These are phyloP conservation scores for Podospora conica DNA, from an alignment of 495 filamentous ascomycete species.

Conservation along the genomic window DNA sequence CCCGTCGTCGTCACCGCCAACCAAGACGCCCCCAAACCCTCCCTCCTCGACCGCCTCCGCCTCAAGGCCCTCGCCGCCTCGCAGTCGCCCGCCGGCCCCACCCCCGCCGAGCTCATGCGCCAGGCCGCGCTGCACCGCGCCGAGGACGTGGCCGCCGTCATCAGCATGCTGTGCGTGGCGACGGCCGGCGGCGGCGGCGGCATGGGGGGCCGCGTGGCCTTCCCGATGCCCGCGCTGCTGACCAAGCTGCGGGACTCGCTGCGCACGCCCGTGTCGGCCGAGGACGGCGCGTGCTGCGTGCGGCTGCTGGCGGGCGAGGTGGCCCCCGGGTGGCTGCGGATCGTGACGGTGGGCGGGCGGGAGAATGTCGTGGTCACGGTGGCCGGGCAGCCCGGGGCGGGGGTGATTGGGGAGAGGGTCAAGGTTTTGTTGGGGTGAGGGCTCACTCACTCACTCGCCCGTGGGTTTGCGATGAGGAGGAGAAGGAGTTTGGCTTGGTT, in stretches of 20 bases:
- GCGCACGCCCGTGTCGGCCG: conserved; percentile 52
- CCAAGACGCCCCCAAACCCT: conserved; percentile 34
- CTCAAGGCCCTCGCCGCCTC: conserved; percentile 48
- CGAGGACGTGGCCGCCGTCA: conserved; percentile 53
- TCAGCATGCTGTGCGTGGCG: conserved; percentile 51
- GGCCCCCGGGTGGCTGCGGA: conserved; percentile 54
- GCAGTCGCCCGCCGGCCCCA: conserved; percentile 33
- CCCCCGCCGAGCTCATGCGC: conserved; percentile 46
- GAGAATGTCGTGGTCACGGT: conserved; percentile 54
- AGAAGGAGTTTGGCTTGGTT: too few species aligned
- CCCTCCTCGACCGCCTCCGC: conserved; percentile 58
- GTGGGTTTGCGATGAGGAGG: neutral
- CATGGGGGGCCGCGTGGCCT: conserved; percentile 44
- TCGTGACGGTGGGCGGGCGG: conserved; percentile 49
- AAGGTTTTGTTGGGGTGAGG: conserved; percentile 27
- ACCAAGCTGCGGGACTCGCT: conserved; percentile 56
- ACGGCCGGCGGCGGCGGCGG: conserved; percentile 27
- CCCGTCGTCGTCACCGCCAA: conserved; percentile 21
- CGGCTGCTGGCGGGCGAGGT: conserved; percentile 52
- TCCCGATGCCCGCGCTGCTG: conserved; percentile 55
- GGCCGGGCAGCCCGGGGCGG: conserved; percentile 35
- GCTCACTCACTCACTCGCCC: neutral
- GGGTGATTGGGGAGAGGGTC: conserved; percentile 40
- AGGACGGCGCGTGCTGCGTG: conserved; percentile 53
- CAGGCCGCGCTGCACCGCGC: conserved; percentile 53